Base-by-base conservation (phyloP, 768 basidiomycete species). In the Amanita brunnescens region DNA sequence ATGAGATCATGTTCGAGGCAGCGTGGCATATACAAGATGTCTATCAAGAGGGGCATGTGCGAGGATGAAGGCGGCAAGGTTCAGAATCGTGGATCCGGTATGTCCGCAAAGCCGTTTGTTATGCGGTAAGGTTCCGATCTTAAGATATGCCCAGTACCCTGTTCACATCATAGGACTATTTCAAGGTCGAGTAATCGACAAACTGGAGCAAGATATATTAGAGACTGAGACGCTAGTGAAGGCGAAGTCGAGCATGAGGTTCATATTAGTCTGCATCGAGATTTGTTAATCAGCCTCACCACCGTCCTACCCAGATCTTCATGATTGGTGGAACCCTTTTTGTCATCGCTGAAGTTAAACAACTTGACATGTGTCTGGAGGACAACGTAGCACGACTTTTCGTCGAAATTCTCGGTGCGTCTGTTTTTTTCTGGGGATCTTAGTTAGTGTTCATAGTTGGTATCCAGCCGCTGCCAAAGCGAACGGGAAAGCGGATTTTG, bases 191-290 rank as follows among this genome's bases (percentile, higher is more conserved):
- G 44, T 59, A 38, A 59, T 59, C 34, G 54, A 59, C 49, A 47
- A 50, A 47, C 58, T 54, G 8, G 35, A 37, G 8, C 35, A 37
- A 14, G n/a, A n/a, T n/a, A 42, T 42, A 20, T 42, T 21, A 33
- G 57, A 56, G 32, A 52, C 55, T 32, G 39, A 51, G 49, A 42
- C 13, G 40, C 40, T 42, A 42, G 4, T 42, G 40, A 20, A 38
- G 57, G 53, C 21, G 57, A 57, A n/a, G n/a, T n/a, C n/a, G n/a
- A n/a, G 43, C 58, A 59, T 45, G 45, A 59, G 56, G 58, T 59
- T 50, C 21, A 34, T 52, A 50, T 34, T 39, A 41, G 43, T 47
- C 49, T 57, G 49, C 18, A 46, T 50, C 18, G 32, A 41, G 40
- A 53, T 56, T 34, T 49, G 40, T 51, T 46, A 33, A 51, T 55